Conservation (phyloP, 306 rosid species). For the Inga leiocalycina region DNA sequence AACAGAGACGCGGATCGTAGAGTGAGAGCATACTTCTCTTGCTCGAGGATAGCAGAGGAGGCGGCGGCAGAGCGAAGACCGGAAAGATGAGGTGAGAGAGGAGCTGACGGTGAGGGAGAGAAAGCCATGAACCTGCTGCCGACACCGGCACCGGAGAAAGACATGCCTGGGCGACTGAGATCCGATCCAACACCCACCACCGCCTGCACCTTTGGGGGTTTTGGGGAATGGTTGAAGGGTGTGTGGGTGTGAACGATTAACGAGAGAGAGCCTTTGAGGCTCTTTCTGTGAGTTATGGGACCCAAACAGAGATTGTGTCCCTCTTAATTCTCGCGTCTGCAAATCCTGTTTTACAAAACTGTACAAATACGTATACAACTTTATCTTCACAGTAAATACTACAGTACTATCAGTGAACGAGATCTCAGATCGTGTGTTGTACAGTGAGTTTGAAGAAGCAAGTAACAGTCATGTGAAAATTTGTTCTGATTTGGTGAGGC, state of each 20-base stretch:
- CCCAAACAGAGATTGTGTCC: not conserved
- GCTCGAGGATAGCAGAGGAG: constrained; percentile 68
- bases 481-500: too few relatives aligned
- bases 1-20: constrained; percentile 31
- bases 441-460: too few relatives aligned
- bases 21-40: constrained; percentile 63
- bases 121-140: constrained; percentile 74
- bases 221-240: not conserved
- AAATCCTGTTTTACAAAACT: not conserved
- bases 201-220: not conserved
- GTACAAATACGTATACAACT: not conserved
- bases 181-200: not conserved
- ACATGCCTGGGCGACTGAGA: constrained; percentile 35
- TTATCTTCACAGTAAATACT: not conserved
- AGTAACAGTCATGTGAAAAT: too few relatives aligned
- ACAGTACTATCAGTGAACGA: too few relatives aligned
- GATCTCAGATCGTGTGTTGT: not conserved
- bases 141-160: constrained; percentile 50
- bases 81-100: constrained; percentile 55
- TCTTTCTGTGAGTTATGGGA: not conserved
- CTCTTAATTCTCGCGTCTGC: not conserved
- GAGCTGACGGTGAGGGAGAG: constrained; percentile 87
- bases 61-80: constrained; percentile 80
- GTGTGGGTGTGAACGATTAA: not conserved
- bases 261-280: constrained; percentile 9